Conservation (phyloP, 345 rosid genomes). For the Boechera retrofracta region DNA sequence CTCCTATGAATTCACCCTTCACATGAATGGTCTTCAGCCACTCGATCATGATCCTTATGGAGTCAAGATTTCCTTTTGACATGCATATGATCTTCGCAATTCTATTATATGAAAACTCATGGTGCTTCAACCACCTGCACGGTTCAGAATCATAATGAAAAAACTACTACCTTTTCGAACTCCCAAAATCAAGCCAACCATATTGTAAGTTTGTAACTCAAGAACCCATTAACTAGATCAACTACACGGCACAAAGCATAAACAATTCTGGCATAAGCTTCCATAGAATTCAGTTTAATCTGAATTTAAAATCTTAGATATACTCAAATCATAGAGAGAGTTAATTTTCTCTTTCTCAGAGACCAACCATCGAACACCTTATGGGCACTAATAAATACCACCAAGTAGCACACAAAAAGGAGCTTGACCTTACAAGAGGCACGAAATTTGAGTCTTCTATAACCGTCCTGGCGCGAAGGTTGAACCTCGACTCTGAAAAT, state of each 20-base stretch:
- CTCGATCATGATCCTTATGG: conserved; percentile 56
- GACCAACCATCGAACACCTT: conserved; percentile 39
- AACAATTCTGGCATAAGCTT: background rate
- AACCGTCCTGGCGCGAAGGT: conserved; percentile 62
- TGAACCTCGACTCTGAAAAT: conserved; percentile 57
- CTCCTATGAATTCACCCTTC: conserved; percentile 74
- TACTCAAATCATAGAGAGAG: background rate
- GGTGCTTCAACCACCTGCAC: conserved; percentile 95
- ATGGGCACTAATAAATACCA: conserved; percentile 11
- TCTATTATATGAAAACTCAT: conserved; percentile 68
- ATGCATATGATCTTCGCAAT: conserved; percentile 74
- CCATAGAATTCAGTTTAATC: background rate
- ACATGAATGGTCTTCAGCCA: conserved; percentile 86
- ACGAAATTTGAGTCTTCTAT: conserved; percentile 71
- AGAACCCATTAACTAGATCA: conserved; percentile 1
- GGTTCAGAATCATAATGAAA: conserved; percentile 29
- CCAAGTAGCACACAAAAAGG: background rate
- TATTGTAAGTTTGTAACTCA: background rate
- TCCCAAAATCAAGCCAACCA: background rate
- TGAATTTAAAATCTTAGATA: too few species aligned
- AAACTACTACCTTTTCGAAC: background rate
- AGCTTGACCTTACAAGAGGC: conserved; percentile 70
- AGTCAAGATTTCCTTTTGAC: conserved; percentile 72
- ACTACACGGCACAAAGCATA: background rate
- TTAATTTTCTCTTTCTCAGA: background rate